Evolutionary conservation across 1,284 basidiomycete genomes (phyloP).

Genomic region (Naganishia albida): DNA sequence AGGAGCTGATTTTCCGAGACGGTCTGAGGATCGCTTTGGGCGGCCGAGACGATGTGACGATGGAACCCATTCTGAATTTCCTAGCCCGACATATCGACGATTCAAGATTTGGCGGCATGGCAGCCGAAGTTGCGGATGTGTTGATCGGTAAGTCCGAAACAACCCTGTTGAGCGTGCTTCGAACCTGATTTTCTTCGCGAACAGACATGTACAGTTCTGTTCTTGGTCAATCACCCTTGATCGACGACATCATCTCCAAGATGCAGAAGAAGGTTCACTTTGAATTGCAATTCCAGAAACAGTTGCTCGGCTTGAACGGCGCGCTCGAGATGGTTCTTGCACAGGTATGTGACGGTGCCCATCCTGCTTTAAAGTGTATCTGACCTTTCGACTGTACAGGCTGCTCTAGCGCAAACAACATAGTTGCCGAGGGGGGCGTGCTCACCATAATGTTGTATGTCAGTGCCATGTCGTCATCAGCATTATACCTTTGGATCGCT

Average conservation of each 20-base stretch:
- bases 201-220: constrained; percentile 88
- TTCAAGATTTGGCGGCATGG: constrained; percentile 85
- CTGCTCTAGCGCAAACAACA: constrained; percentile 18
- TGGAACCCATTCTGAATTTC: constrained; percentile 86
- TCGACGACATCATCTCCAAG: constrained; percentile 82
- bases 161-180: not conserved
- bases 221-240: constrained; percentile 87
- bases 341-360: constrained; percentile 39
- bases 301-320: constrained; percentile 79
- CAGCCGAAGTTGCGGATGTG: constrained; percentile 76
- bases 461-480: not conserved
- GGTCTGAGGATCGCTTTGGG: constrained; percentile 82
- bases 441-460: constrained; percentile 2
- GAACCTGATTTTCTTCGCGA: not conserved
- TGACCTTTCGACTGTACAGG: constrained; percentile 1
- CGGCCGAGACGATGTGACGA: constrained; percentile 88
- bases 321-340: constrained; percentile 91
- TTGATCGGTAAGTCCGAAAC: constrained; percentile 70
- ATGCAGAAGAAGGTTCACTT: constrained; percentile 78
- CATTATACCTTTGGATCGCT: not conserved
- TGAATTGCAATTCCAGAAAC: constrained; percentile 88
- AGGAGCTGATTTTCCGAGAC: constrained; percentile 91
- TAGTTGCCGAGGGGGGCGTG: not conserved
- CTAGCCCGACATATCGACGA: constrained; percentile 84
- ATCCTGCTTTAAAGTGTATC: not conserved